A percentile compares a stretch with the other conserved stretches of the same genome.
These are phyloP conservation scores for Oryza brachyantha DNA, from an alignment of 176 grass and related monocot genomes.

Conservation along the genomic window DNA sequence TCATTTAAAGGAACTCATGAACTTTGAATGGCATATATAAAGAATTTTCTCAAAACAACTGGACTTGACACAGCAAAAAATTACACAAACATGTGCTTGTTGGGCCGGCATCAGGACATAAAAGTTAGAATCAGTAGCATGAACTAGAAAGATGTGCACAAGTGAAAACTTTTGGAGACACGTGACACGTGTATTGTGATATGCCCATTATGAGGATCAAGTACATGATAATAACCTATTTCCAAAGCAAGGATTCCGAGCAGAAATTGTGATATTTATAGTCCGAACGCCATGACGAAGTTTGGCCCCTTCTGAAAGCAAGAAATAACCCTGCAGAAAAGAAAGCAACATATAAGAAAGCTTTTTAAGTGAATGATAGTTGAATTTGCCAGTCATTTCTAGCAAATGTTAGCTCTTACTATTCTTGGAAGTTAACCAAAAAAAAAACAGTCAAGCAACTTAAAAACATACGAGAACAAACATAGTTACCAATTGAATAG, in stretches of 20 bases:
- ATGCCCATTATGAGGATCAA: neutral
- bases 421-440: neutral
- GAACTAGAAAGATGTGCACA: neutral
- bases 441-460: constrained; percentile 3
- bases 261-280: constrained; percentile 86
- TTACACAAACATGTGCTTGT: neutral
- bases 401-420: constrained; percentile 21
- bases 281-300: constrained; percentile 64
- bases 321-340: constrained; percentile 86
- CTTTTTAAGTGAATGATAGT: constrained; percentile 4
- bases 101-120: neutral
- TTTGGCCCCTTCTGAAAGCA: constrained; percentile 97
- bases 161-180: neutral
- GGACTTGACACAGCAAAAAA: neutral
- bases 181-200: neutral
- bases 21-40: neutral
- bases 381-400: neutral
- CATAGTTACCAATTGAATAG: neutral
- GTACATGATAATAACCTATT: constrained; percentile 60
- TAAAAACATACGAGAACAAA: neutral
- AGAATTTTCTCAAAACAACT: neutral
- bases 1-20: neutral
- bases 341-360: constrained; percentile 22
- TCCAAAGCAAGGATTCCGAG: constrained; percentile 88
- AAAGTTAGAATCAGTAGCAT: neutral